phyloP scores from a whole-genome alignment of 768 basidiomycete species.

The Gyrodon lividus region DNA sequence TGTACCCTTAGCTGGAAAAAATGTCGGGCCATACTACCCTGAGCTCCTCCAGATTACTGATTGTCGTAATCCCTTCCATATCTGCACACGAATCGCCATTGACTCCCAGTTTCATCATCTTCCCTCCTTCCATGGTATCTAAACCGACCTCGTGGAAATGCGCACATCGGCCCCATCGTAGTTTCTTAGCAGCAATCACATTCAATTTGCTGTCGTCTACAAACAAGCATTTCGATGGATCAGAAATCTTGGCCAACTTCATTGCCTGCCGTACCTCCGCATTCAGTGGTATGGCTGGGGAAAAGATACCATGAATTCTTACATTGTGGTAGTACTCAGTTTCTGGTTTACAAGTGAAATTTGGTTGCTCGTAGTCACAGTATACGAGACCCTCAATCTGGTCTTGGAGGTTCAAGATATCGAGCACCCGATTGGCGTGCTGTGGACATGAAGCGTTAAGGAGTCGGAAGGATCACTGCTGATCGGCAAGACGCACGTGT shows the following conservation, averaged over 20 bases:
- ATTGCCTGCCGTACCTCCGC: slow-evolving; percentile 52
- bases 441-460: slow-evolving; percentile 32
- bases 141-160: slow-evolving; percentile 75
- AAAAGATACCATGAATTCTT: background rate
- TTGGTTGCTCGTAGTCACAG: slow-evolving; percentile 67
- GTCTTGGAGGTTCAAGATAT: slow-evolving; percentile 69
- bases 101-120: slow-evolving; percentile 43
- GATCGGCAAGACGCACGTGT: slow-evolving; percentile 44
- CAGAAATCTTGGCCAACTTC: slow-evolving; percentile 53
- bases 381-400: slow-evolving; percentile 72
- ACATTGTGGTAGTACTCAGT: slow-evolving; percentile 67
- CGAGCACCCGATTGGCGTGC: slow-evolving; percentile 81
- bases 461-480: background rate
- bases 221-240: slow-evolving; percentile 74
- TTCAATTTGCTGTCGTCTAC: slow-evolving; percentile 76
- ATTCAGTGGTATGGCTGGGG: background rate
- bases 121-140: slow-evolving; percentile 63
- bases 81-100: slow-evolving; percentile 35
- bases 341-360: slow-evolving; percentile 84
- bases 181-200: slow-evolving; percentile 58
- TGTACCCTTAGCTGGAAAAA: slow-evolving; percentile 43
- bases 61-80: slow-evolving; percentile 48
- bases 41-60: slow-evolving; percentile 64
- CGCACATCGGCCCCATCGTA: slow-evolving; percentile 73
- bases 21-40: slow-evolving; percentile 73